Conservation (phyloP, 441 rosid genomes). For the Populus hybrid region DNA sequence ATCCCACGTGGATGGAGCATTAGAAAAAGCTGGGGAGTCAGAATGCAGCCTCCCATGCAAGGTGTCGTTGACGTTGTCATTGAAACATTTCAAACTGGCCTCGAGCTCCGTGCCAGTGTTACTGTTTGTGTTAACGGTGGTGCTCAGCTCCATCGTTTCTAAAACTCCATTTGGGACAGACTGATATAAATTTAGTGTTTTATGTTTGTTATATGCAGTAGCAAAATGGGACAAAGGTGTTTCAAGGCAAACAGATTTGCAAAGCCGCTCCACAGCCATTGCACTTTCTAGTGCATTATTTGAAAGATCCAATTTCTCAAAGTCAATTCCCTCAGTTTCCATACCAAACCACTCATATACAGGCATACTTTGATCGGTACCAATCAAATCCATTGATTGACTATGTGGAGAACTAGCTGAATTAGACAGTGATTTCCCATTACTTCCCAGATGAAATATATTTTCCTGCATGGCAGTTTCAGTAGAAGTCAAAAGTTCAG, state of each 20-base stretch:
- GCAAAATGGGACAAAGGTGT: conserved; percentile 61
- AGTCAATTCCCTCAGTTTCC: conserved; percentile 39
- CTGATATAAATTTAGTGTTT: conserved; percentile 37
- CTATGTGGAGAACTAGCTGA: conserved; percentile 32
- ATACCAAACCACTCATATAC: conserved; percentile 34
- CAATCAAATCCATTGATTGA: conserved; percentile 27
- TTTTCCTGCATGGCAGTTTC: conserved; percentile 30
- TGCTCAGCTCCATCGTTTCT: conserved; percentile 41
- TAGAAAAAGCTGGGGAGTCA: conserved; percentile 44
- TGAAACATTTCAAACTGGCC: conserved; percentile 32
- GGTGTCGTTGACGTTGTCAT: conserved; percentile 31
- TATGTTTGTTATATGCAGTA: conserved; percentile 35
- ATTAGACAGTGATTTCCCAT: conserved; percentile 24
- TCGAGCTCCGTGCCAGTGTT: conserved; percentile 28
- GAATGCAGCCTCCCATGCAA: conserved; percentile 41
- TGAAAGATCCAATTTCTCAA: conserved; percentile 50
- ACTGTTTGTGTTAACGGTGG: conserved; percentile 17
- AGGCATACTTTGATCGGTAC: conserved; percentile 43
- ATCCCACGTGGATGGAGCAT: conserved; percentile 35
- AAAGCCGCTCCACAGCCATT: conserved; percentile 56
- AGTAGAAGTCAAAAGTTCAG: conserved; percentile 26
- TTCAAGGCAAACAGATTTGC: conserved; percentile 55
- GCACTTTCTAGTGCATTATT: conserved; percentile 50
- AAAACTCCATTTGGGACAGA: conserved; percentile 70
- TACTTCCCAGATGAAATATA: background rate